These are phyloP conservation scores for Serendipita vermifera DNA, from an alignment of 768 basidiomycete genomes.

Conservation along the genomic window DNA sequence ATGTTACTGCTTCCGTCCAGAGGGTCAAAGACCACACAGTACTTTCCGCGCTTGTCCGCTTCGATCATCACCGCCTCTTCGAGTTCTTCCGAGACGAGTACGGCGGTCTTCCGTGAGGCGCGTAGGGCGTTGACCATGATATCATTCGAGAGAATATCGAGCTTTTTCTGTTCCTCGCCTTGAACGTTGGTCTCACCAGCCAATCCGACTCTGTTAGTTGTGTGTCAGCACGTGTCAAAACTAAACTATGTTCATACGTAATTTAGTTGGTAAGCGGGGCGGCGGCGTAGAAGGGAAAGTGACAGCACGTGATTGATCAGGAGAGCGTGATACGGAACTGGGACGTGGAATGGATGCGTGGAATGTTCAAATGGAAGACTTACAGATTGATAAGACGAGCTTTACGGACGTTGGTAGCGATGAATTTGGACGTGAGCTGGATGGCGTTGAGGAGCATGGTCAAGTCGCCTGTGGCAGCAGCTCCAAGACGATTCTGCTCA, in stretches of 20 bases:
- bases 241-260: background rate
- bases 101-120: conserved; percentile 92
- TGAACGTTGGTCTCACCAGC: conserved; percentile 95
- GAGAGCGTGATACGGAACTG: background rate
- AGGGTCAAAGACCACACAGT: conserved; percentile 98
- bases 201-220: conserved; percentile 68
- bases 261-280: background rate
- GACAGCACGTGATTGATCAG: background rate
- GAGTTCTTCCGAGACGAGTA: conserved; percentile 92
- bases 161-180: conserved; percentile 99
- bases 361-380: conserved; percentile 22
- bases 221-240: background rate
- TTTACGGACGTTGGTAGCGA: conserved; percentile 93
- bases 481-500: conserved; percentile 72
- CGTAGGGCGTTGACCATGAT: conserved; percentile 98
- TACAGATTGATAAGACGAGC: conserved; percentile 95
- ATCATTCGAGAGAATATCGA: conserved; percentile 94
- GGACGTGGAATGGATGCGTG: conserved; percentile 2
- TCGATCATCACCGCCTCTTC: conserved; percentile 89
- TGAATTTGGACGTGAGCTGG: conserved; percentile 93
- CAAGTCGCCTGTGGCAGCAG: conserved; percentile 80
- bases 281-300: background rate
- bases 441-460: conserved; percentile 92
- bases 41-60: conserved; percentile 63
- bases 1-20: conserved; percentile 94